phyloP scores from a whole-genome alignment of 2,329 filamentous ascomycete species.

The Parascedosporium putredinis region DNA sequence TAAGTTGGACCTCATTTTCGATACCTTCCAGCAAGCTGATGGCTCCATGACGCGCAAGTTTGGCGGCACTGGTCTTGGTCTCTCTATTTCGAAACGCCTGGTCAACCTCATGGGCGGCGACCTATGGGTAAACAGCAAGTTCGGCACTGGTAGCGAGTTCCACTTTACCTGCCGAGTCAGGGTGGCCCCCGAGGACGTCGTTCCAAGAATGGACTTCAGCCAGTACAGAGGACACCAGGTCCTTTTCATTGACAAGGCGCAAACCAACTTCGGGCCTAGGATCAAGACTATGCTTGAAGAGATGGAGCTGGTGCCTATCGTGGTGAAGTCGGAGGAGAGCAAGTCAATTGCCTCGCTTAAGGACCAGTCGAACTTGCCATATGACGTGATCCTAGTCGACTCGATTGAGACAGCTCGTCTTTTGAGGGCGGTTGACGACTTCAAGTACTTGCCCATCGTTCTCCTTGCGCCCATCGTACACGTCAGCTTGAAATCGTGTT shows the following conservation, averaged over 20 bases:
- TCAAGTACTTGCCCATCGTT: conserved; percentile 96
- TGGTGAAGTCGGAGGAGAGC: conserved; percentile 71
- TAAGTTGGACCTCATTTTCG: conserved; percentile 94
- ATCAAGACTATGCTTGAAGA: conserved; percentile 68
- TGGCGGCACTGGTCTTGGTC: conserved; percentile 82
- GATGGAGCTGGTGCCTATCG: conserved; percentile 70
- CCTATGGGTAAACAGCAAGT: conserved; percentile 90
- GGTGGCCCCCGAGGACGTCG: conserved; percentile 66
- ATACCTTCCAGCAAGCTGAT: conserved; percentile 97
- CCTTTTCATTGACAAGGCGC: conserved; percentile 86
- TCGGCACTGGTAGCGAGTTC: conserved; percentile 85
- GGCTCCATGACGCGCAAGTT: conserved; percentile 95
- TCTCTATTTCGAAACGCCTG: conserved; percentile 90
- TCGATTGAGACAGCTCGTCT: conserved; percentile 83
- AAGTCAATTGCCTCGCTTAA: conserved; percentile 43
- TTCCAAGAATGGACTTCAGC: conserved; percentile 62
- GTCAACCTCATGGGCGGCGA: conserved; percentile 95
- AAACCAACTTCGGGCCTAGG: conserved; percentile 65
- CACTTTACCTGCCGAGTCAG: conserved; percentile 93
- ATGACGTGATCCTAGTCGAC: conserved; percentile 94
- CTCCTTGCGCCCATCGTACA: conserved; percentile 81
- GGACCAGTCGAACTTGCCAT: conserved; percentile 52
- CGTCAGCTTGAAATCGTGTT: conserved; percentile 82
- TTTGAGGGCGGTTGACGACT: conserved; percentile 79
- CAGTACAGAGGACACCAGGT: conserved; percentile 92